Conservation (phyloP, 2,329 filamentous ascomycete species). For the Beauveria rudraprayagi region DNA sequence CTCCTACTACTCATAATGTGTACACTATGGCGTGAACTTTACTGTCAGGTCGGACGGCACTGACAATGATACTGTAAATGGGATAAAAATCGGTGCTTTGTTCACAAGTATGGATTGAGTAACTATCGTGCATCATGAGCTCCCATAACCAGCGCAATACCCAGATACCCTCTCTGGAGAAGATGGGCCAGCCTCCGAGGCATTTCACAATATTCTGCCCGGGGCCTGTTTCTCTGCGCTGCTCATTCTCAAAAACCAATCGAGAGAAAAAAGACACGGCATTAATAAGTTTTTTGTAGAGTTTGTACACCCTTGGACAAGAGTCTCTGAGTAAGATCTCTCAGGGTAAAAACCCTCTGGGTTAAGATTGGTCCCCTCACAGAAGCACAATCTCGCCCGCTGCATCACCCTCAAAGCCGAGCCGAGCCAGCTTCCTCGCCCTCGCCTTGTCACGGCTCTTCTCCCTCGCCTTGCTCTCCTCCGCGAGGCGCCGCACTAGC, state of each 20-base stretch:
- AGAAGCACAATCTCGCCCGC: slow-evolving; percentile 65
- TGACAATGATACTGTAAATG: background rate
- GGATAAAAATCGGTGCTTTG: background rate
- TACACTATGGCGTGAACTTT: too few species aligned
- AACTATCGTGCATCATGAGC: background rate
- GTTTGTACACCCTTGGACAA: too few species aligned
- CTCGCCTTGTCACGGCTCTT: slow-evolving; percentile 67
- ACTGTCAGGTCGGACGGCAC: background rate
- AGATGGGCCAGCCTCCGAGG: slow-evolving; percentile 20
- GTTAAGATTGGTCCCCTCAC: slow-evolving; percentile 28
- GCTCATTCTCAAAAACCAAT: slow-evolving; percentile 17
- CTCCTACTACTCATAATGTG: background rate
- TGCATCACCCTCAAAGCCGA: slow-evolving; percentile 86
- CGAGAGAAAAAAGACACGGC: slow-evolving; percentile 2
- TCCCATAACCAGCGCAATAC: background rate
- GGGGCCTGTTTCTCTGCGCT: slow-evolving; percentile 11
- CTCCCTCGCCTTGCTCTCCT: slow-evolving; percentile 60
- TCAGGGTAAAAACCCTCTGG: background rate
- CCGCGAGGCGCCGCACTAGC: slow-evolving; percentile 64
- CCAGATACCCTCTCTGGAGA: background rate
- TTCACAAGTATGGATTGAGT: background rate
- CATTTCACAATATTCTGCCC: slow-evolving; percentile 61
- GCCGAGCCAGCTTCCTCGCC: slow-evolving; percentile 60
- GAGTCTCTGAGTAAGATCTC: too few species aligned
- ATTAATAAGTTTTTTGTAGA: too few species aligned